A percentile compares a stretch with the other conserved stretches of the same genome.
phyloP scores from a whole-genome alignment of 139 green algal species.

The Chlorella sp. region DNA sequence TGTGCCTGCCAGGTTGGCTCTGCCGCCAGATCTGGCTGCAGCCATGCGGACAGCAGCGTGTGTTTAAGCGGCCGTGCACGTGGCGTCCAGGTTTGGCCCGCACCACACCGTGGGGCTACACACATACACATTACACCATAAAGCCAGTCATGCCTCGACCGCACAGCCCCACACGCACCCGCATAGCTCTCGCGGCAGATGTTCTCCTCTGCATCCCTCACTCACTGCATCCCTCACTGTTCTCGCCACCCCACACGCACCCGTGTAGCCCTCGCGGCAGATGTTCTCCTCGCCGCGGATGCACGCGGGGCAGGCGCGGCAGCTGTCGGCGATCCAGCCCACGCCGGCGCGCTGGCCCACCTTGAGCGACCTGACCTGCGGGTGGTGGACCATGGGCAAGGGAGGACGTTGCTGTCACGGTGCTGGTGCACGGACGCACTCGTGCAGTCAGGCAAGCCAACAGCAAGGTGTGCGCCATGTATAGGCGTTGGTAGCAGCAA shows the following conservation, averaged over 20 bases:
- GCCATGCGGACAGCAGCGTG: no score
- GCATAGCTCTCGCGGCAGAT: slow-evolving; percentile 40
- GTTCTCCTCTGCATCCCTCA: slow-evolving; percentile 34
- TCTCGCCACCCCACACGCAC: neutral
- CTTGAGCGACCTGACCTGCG: neutral
- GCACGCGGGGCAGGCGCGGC: slow-evolving; percentile 44
- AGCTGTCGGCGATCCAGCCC: slow-evolving; percentile 47
- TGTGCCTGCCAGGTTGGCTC: no score
- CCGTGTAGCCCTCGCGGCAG: slow-evolving; percentile 39
- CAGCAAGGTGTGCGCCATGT: neutral
- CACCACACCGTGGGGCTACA: neutral
- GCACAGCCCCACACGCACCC: neutral
- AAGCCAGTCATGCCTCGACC: neutral
- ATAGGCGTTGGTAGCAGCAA: neutral
- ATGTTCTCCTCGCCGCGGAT: slow-evolving; percentile 47
- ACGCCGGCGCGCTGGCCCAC: slow-evolving; percentile 36
- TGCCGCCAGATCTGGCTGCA: no score
- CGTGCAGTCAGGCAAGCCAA: neutral
- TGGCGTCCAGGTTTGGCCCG: neutral
- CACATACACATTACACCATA: neutral
- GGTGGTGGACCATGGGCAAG: no score
- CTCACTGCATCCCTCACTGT: neutral
- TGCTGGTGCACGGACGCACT: no score
- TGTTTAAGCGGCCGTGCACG: no score
- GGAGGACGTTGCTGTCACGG: no score